Evolutionary conservation across 1,139 yeast species (phyloP), one percentile per base, ranked within the genome.

Genomic region (Pichia sp.): DNA sequence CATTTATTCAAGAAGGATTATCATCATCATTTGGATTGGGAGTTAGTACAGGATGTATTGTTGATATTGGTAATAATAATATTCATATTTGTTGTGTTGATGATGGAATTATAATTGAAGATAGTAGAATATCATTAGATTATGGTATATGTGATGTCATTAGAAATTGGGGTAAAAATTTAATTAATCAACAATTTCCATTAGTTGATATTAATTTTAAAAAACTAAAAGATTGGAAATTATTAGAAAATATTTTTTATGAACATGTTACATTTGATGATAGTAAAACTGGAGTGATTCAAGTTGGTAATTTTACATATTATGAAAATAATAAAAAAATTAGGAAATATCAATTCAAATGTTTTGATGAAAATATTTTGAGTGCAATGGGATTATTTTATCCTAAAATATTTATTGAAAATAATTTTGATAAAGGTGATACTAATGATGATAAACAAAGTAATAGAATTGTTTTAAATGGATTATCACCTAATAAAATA

Each of bases 11-110:
- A 60, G 98, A 92, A 63, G 76, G 95, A 4, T 77, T 92, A 29
- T 92, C 95, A 1, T 92, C 97, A 0, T 87, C 96, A 3, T 92
- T 89, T 70, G 98, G 98, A 25, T 94, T 97, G 0, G 98, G 98
- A 29, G 81, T 92, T 8, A 79, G 94, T 30, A 76, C 86, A 23
- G 95, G 96, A 0, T 90, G 97, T 65, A 90, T 94, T 23, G 81
- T 94, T 36, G 97, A 92, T 62, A 83, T 92, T 38, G 98, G 98
- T 2, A 85, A 96, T 0, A 84, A 83, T 47, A 80, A 86, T 26
- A 87, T 96, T 1, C 78, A 82, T 33, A 73, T 92, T 26, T 73
- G 94, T 10, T 92, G 98, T 67, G 85, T 92, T 22, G 98, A 94
- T 59, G 98, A 92, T 60, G 98, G 98, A 1, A 72, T 85, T 73